These are phyloP conservation scores for Crithidia sp. DNA, from an alignment of 208 protist species.

Conservation along the genomic window DNA sequence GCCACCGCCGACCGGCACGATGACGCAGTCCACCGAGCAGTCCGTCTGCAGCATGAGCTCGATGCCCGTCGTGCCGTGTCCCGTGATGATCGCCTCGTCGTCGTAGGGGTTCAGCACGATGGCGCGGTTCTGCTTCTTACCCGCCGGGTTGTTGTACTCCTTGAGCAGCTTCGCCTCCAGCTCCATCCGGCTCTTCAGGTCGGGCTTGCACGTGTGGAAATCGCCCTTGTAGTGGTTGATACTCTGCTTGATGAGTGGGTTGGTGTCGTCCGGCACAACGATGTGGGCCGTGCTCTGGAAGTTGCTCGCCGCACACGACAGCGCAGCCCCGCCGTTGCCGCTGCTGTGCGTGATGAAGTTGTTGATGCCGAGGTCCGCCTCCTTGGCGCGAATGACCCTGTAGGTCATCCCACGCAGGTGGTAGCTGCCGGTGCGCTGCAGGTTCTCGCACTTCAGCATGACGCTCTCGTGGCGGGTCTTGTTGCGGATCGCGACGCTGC, in stretches of 20 bases:
- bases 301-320: slow-evolving; percentile 82
- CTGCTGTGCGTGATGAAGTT: slow-evolving; percentile 90
- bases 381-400: slow-evolving; percentile 73
- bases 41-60: slow-evolving; percentile 91
- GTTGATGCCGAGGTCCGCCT: slow-evolving; percentile 63
- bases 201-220: slow-evolving; percentile 52
- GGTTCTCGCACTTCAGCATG: slow-evolving; percentile 79
- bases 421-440: slow-evolving; percentile 82
- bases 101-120: slow-evolving; percentile 93
- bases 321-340: slow-evolving; percentile 93
- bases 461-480: slow-evolving; percentile 62
- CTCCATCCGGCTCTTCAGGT: slow-evolving; percentile 51
- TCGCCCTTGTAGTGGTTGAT: slow-evolving; percentile 71
- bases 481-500: slow-evolving; percentile 57
- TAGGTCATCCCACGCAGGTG: slow-evolving; percentile 75
- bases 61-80: slow-evolving; percentile 87
- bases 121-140: slow-evolving; percentile 58
- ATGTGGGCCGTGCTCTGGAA: slow-evolving; percentile 86
- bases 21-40: slow-evolving; percentile 78
- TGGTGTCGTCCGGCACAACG: slow-evolving; percentile 86
- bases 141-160: slow-evolving; percentile 42
- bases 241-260: slow-evolving; percentile 71
- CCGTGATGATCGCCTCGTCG: slow-evolving; percentile 90
- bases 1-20: slow-evolving; percentile 90
- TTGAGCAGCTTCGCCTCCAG: slow-evolving; percentile 42